These are phyloP conservation scores for Aspergillus udagawae DNA, from an alignment of 2,329 filamentous ascomycete genomes.

Conservation along the genomic window DNA sequence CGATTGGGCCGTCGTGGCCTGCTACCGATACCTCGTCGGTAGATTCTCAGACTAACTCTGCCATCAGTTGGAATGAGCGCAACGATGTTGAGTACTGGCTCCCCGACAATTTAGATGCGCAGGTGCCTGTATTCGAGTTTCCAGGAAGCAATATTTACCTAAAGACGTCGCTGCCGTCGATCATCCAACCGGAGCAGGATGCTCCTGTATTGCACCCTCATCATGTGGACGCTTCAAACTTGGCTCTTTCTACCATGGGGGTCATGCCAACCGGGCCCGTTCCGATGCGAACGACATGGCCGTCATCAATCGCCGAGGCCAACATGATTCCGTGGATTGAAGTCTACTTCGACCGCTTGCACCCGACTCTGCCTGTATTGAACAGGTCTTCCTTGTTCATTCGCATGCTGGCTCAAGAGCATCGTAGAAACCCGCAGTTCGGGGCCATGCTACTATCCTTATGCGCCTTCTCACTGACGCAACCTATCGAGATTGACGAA, in stretches of 20 bases:
- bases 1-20: slow-evolving; percentile 21
- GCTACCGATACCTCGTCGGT: slow-evolving; percentile 16
- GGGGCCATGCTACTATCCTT: slow-evolving; percentile 42
- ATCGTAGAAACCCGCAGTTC: slow-evolving; percentile 41
- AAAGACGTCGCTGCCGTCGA: slow-evolving; percentile 31
- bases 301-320: slow-evolving; percentile 36
- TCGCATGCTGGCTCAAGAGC: slow-evolving; percentile 41
- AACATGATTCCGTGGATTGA: slow-evolving; percentile 42
- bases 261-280: slow-evolving; percentile 17
- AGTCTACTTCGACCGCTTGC: slow-evolving; percentile 43
- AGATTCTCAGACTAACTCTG: slow-evolving; percentile 17
- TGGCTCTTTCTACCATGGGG: slow-evolving; percentile 17
- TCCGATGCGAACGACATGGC: slow-evolving; percentile 32
- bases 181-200: slow-evolving; percentile 24
- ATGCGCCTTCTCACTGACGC: slow-evolving; percentile 43
- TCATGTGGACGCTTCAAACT: slow-evolving; percentile 13
- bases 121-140: slow-evolving; percentile 32
- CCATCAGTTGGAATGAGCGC: slow-evolving; percentile 24
- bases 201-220: slow-evolving; percentile 18
- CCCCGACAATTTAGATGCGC: slow-evolving; percentile 30
- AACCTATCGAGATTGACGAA: slow-evolving; percentile 44
- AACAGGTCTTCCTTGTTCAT: slow-evolving; percentile 40
- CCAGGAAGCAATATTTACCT: slow-evolving; percentile 35
- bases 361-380: slow-evolving; percentile 41
- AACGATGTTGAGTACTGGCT: slow-evolving; percentile 34